phyloP scores from a whole-genome alignment of 1,284 basidiomycete species.

The Heterobasidion annosum region DNA sequence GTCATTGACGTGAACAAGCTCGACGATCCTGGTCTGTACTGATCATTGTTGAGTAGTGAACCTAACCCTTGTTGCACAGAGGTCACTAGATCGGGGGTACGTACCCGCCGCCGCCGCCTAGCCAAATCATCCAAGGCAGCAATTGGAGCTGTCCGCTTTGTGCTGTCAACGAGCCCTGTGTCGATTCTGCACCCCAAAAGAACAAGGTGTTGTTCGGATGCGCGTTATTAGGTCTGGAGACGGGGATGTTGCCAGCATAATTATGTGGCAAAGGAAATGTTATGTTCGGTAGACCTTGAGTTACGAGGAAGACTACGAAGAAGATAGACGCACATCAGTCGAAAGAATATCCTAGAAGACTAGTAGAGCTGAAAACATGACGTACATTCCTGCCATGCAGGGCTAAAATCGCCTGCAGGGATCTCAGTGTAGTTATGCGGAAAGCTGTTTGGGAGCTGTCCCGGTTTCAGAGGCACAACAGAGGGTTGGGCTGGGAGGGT shows the following conservation, averaged over 20 bases:
- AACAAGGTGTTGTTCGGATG: constrained; percentile 68
- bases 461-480: neutral
- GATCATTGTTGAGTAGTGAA: neutral
- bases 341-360: neutral
- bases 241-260: constrained; percentile 62
- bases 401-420: constrained; percentile 14
- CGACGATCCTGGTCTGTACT: constrained; percentile 57
- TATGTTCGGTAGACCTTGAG: constrained; percentile 49
- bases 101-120: constrained; percentile 55
- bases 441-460: constrained; percentile 12
- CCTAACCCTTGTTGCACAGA: neutral
- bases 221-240: constrained; percentile 36
- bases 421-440: constrained; percentile 14
- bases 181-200: constrained; percentile 62
- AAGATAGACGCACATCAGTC: neutral
- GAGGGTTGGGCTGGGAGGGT: neutral
- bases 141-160: constrained; percentile 17
- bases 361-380: neutral
- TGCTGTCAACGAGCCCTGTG: constrained; percentile 47
- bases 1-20: constrained; percentile 56
- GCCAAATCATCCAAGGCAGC: constrained; percentile 69
- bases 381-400: constrained; percentile 22
- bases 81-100: neutral
- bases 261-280: constrained; percentile 46
- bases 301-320: constrained; percentile 24